These are phyloP conservation scores for Fusarium xylarioides DNA, from an alignment of 2,329 filamentous ascomycete genomes.

Conservation along the genomic window DNA sequence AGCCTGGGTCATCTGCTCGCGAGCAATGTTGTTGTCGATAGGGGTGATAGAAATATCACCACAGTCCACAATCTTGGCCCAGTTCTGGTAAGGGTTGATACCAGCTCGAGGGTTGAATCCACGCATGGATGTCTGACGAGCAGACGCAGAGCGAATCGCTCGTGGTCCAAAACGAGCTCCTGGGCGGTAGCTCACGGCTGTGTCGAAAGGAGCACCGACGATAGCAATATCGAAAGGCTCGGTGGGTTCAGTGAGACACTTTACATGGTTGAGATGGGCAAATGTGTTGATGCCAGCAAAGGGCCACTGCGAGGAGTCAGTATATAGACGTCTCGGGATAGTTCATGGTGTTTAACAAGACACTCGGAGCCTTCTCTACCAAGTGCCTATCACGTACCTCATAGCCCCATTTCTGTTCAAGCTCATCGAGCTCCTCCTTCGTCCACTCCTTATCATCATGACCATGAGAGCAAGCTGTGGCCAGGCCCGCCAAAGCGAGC, in stretches of 20 bases:
- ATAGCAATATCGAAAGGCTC: constrained; percentile 76
- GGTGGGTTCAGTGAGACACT: constrained; percentile 72
- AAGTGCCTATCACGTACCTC: constrained; percentile 54
- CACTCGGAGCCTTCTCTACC: background rate
- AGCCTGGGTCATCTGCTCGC: constrained; percentile 84
- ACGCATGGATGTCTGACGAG: constrained; percentile 80
- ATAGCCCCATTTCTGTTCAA: constrained; percentile 66
- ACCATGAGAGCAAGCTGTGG: constrained; percentile 43
- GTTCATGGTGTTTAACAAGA: background rate
- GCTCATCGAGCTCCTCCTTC: constrained; percentile 60
- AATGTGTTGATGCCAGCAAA: constrained; percentile 81
- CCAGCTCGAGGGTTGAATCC: constrained; percentile 82
- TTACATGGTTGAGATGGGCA: constrained; percentile 74
- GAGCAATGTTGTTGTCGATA: constrained; percentile 83
- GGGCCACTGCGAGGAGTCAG: constrained; percentile 44
- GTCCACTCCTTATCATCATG: constrained; percentile 56
- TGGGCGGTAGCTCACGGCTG: constrained; percentile 71
- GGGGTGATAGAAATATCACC: constrained; percentile 90
- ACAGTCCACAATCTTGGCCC: constrained; percentile 86
- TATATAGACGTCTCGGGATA: background rate
- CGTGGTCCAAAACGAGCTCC: constrained; percentile 83
- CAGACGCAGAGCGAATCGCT: constrained; percentile 84
- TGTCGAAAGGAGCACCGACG: constrained; percentile 78
- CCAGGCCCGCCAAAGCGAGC: constrained; percentile 41
- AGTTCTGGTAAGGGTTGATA: constrained; percentile 85